phyloP scores from a whole-genome alignment of 2,329 filamentous ascomycete genomes.

The Lasiodiplodia sp. region DNA sequence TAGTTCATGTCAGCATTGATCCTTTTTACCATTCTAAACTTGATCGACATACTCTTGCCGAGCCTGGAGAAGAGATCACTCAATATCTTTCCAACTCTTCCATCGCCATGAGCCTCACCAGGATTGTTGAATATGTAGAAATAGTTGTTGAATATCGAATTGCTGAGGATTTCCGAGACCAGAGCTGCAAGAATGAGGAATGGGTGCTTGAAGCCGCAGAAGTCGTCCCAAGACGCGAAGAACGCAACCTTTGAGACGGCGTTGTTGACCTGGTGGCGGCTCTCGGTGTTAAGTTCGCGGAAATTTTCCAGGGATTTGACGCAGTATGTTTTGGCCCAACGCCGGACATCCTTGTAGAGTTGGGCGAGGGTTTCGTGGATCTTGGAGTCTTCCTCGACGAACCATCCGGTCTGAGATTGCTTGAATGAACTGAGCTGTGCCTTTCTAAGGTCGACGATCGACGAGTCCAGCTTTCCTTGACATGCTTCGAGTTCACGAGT shows the following conservation, averaged over 20 bases:
- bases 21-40: too few relatives aligned
- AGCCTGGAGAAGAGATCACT: not conserved
- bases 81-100: not conserved
- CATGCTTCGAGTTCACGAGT: not conserved
- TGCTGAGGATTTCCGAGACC: not conserved
- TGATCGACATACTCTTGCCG: not conserved
- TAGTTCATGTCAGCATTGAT: not conserved
- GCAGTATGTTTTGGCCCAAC: not conserved
- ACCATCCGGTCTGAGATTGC: not conserved
- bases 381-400: not conserved
- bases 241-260: not conserved
- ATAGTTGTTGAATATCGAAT: not conserved
- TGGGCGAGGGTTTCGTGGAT: not conserved
- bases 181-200: slow-evolving; percentile 20
- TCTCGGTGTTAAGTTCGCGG: too few relatives aligned
- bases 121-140: slow-evolving; percentile 17
- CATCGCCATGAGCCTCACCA: not conserved
- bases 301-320: not conserved
- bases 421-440: not conserved
- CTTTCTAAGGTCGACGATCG: not conserved
- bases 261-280: not conserved
- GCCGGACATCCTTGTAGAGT: not conserved
- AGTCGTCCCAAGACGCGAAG: not conserved
- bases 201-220: not conserved
- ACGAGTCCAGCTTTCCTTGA: not conserved